A percentile compares a stretch with the other conserved stretches of the same genome.
Evolutionary conservation across 208 protist genomes (phyloP).

Genomic region (Acanthamoeba healyi): DNA sequence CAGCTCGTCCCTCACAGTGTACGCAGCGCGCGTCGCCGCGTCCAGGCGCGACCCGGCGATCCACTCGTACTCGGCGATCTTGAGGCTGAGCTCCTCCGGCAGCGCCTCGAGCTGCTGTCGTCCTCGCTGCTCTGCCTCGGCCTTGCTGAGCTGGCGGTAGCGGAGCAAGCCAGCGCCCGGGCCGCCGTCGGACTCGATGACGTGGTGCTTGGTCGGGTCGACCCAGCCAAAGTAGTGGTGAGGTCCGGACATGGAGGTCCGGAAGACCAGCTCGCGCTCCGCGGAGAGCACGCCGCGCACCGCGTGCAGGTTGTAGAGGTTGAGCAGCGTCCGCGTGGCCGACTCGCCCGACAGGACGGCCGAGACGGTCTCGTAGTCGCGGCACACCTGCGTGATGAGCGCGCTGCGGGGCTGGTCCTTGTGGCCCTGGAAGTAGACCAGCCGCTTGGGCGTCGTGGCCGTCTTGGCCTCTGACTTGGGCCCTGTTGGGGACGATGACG

Average conservation of each 20-base stretch:
- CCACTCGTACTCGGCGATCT: not conserved
- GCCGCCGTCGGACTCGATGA: not conserved
- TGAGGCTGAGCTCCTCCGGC: not conserved
- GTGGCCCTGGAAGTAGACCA: slow-evolving; percentile 7
- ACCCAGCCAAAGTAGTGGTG: slow-evolving; percentile 73
- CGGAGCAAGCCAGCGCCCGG: too few relatives aligned
- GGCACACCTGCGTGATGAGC: slow-evolving; percentile 27
- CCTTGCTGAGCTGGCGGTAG: not conserved
- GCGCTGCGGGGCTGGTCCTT: slow-evolving; percentile 2
- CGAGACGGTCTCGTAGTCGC: slow-evolving; percentile 45
- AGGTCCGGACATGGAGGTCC: slow-evolving; percentile 54
- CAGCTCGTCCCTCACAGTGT: slow-evolving; percentile 1
- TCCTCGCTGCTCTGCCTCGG: not conserved
- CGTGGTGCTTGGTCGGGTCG: slow-evolving; percentile 32
- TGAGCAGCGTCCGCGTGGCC: slow-evolving; percentile 54
- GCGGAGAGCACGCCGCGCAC: slow-evolving; percentile 28
- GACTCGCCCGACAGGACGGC: not conserved
- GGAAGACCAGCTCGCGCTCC: not conserved
- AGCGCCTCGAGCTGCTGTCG: not conserved
- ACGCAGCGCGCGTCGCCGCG: not conserved
- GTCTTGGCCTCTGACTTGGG: not conserved
- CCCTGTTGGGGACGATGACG: too few relatives aligned
- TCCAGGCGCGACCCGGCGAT: not conserved
- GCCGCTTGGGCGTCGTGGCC: not conserved
- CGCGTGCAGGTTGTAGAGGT: slow-evolving; percentile 69